phyloP scores from a whole-genome alignment of 139 green algal genomes.

The Haematococcus sp. region DNA sequence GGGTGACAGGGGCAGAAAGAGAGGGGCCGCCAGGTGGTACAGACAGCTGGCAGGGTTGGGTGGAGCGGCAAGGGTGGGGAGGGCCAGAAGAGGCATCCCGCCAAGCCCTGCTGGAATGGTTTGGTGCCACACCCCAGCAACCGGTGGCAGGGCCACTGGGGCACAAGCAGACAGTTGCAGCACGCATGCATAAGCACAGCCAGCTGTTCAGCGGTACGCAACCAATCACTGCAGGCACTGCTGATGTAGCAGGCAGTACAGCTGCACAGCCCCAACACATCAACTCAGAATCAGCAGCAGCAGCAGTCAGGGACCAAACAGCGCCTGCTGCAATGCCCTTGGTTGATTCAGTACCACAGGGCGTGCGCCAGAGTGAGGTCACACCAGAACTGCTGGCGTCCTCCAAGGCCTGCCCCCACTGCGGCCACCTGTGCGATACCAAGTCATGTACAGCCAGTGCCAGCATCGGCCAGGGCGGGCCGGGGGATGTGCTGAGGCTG shows the following conservation, averaged over 20 bases:
- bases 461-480: background rate
- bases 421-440: conserved; percentile 26
- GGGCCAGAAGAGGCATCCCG: conserved; percentile 25
- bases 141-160: conserved; percentile 13
- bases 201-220: background rate
- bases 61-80: conserved; percentile 29
- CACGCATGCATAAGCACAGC: conserved; percentile 4
- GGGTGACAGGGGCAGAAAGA: too few species aligned
- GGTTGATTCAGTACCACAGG: background rate
- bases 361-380: background rate
- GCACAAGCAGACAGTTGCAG: conserved; percentile 5
- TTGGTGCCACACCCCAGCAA: conserved; percentile 34
- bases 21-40: too few species aligned
- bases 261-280: too few species aligned
- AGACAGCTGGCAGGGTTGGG: conserved; percentile 38
- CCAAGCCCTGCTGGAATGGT: conserved; percentile 61
- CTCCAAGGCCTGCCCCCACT: conserved; percentile 44
- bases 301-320: conserved; percentile 4
- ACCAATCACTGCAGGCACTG: background rate
- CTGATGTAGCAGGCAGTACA: too few species aligned
- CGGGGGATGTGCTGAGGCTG: conserved; percentile 21
- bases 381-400: background rate
- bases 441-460: background rate
- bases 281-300: background rate
- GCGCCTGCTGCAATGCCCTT: background rate